Evolutionary conservation across 768 basidiomycete species (phyloP).

Genomic region (Dioszegia aurantiaca): DNA sequence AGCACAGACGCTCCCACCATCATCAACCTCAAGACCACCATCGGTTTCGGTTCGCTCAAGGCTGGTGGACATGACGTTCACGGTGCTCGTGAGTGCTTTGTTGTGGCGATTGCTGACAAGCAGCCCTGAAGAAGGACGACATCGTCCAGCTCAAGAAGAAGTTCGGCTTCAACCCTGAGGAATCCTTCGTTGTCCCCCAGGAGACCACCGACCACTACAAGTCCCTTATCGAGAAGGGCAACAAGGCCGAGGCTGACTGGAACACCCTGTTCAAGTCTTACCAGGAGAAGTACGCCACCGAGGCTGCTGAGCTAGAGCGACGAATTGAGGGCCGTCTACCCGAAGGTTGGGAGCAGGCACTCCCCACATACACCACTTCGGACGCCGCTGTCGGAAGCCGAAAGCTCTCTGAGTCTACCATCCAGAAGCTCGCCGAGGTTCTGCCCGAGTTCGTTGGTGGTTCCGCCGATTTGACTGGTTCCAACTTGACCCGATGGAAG

Average conservation of each 20-base stretch:
- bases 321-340: conserved; percentile 81
- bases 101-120: neutral
- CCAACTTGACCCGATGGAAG: conserved; percentile 72
- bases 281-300: conserved; percentile 71
- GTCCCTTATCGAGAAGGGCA: conserved; percentile 68
- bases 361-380: conserved; percentile 78
- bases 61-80: conserved; percentile 94
- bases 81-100: conserved; percentile 70
- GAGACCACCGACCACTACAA: conserved; percentile 69
- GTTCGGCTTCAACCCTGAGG: conserved; percentile 74
- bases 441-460: conserved; percentile 83
- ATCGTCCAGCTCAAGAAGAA: conserved; percentile 76
- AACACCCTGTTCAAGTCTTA: conserved; percentile 66
- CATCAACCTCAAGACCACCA: conserved; percentile 80
- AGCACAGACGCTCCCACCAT: conserved; percentile 81
- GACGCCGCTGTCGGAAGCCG: conserved; percentile 86
- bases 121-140: conserved; percentile 90
- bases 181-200: conserved; percentile 73
- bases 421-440: conserved; percentile 68
- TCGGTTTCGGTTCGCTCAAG: conserved; percentile 88
- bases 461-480: conserved; percentile 87
- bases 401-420: conserved; percentile 85
- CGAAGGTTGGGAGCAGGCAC: conserved; percentile 75
- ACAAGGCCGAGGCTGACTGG: conserved; percentile 72
- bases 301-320: conserved; percentile 80